Percentiles rank a stretch among this genome's conserved stretches.
Evolutionary conservation across 2,329 filamentous ascomycete species (phyloP).

Genomic region (Nigrospora osmanthi): DNA sequence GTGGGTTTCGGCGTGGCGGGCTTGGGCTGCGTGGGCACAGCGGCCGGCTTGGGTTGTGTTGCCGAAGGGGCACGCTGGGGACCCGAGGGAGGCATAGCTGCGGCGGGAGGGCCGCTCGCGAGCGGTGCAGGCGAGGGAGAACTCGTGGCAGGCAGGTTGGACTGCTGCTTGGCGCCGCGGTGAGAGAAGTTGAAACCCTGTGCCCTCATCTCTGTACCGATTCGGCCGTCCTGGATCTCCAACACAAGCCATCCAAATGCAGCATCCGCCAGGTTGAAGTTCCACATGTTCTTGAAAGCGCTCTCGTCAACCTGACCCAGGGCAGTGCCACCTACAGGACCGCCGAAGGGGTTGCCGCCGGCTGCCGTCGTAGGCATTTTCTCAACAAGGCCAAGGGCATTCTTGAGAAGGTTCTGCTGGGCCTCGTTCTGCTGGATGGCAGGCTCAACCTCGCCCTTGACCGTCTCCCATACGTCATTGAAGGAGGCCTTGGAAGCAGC

Average conservation of each 20-base stretch:
- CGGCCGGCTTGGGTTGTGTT: conserved; percentile 29
- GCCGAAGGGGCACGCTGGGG: conserved; percentile 25
- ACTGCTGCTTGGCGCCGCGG: conserved; percentile 72
- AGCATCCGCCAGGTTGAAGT: conserved; percentile 96
- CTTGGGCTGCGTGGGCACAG: conserved; percentile 35
- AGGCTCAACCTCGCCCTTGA: conserved; percentile 90
- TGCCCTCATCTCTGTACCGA: conserved; percentile 96
- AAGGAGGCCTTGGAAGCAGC: conserved; percentile 97
- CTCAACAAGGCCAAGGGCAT: conserved; percentile 86
- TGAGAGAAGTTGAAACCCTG: conserved; percentile 99
- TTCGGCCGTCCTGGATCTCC: conserved; percentile 90
- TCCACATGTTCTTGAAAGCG: conserved; percentile 99
- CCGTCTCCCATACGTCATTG: conserved; percentile 98
- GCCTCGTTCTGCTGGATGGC: conserved; percentile 90
- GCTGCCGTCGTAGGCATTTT: conserved; percentile 97
- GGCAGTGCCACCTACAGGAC: conserved; percentile 63
- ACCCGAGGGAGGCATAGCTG: conserved; percentile 20
- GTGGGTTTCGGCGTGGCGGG: conserved; percentile 40
- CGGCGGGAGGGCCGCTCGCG: conserved; percentile 19
- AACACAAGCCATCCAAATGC: conserved; percentile 94
- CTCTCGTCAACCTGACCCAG: conserved; percentile 94
- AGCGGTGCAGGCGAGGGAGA: conserved; percentile 26
- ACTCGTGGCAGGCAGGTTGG: conserved; percentile 27
- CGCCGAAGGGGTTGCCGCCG: conserved; percentile 93
- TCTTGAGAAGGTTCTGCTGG: conserved; percentile 85